These are phyloP conservation scores for Phycomyces blakesleeanus DNA, from an alignment of 192 early-diverging fungal genomes.

Conservation along the genomic window DNA sequence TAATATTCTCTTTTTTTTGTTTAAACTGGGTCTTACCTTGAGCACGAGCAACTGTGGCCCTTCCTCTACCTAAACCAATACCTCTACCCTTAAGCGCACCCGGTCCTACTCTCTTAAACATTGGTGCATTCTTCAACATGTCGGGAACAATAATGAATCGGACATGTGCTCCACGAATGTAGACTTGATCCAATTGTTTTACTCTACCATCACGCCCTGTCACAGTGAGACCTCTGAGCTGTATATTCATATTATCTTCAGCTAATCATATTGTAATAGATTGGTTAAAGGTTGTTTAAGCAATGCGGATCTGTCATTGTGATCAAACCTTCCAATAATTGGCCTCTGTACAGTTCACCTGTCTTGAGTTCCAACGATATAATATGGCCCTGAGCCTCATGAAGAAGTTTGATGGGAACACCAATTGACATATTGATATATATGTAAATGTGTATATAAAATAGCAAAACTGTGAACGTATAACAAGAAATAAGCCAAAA, in stretches of 20 bases:
- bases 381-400: slow-evolving; percentile 96
- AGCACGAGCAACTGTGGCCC: slow-evolving; percentile 78
- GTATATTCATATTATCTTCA: slow-evolving; percentile 99
- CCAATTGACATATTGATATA: slow-evolving; percentile 79
- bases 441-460: background rate
- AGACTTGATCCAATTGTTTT: slow-evolving; percentile 92
- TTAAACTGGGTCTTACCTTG: slow-evolving; percentile 45
- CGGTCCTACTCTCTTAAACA: slow-evolving; percentile 93
- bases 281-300: background rate
- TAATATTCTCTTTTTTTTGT: background rate
- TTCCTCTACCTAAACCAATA: slow-evolving; percentile 74
- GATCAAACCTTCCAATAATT: slow-evolving; percentile 73
- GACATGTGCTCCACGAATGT: slow-evolving; percentile 88
- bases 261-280: slow-evolving; percentile 42
- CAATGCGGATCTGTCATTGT: background rate
- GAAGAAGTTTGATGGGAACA: slow-evolving; percentile 91
- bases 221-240: slow-evolving; percentile 89
- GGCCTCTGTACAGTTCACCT: slow-evolving; percentile 90
- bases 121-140: slow-evolving; percentile 99
- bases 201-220: slow-evolving; percentile 90
- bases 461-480: no score
- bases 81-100: slow-evolving; percentile 75
- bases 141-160: slow-evolving; percentile 96
- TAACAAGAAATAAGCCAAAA: no score
- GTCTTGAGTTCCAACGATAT: slow-evolving; percentile 95